Evolutionary conservation across 805 yeast genomes (phyloP).

Genomic region (Cyberlindnera subsufficiens): DNA sequence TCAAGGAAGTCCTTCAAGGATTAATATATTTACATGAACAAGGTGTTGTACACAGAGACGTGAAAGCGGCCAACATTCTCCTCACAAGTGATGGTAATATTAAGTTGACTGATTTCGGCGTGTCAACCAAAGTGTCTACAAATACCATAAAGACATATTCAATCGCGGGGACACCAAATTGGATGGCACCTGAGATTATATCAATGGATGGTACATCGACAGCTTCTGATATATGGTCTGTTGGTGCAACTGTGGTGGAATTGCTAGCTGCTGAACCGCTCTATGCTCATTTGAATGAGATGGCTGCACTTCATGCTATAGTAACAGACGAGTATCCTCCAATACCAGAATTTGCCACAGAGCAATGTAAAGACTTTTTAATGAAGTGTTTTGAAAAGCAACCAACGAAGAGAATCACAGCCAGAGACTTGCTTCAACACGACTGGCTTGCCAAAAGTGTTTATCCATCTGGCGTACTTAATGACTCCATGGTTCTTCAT

Average conservation of each 20-base stretch:
- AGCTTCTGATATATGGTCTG: slow-evolving; percentile 87
- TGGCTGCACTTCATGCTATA: slow-evolving; percentile 80
- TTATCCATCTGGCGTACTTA: background rate
- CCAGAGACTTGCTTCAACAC: slow-evolving; percentile 49
- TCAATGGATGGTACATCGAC: slow-evolving; percentile 79
- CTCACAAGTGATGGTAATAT: slow-evolving; percentile 61
- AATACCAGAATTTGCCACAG: slow-evolving; percentile 47
- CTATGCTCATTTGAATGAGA: slow-evolving; percentile 65
- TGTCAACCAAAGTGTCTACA: slow-evolving; percentile 63
- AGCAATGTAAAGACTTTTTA: slow-evolving; percentile 48
- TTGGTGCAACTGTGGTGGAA: slow-evolving; percentile 94
- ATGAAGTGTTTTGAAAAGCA: slow-evolving; percentile 67
- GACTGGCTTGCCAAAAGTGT: slow-evolving; percentile 43
- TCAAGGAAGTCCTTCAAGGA: slow-evolving; percentile 66
- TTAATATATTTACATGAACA: slow-evolving; percentile 57
- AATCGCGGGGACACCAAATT: slow-evolving; percentile 84
- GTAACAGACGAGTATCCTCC: slow-evolving; percentile 72
- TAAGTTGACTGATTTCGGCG: slow-evolving; percentile 71
- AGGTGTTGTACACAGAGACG: slow-evolving; percentile 67
- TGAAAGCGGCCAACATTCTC: slow-evolving; percentile 73
- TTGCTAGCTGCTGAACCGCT: slow-evolving; percentile 85
- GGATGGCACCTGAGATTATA: slow-evolving; percentile 99
- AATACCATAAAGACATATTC: slow-evolving; percentile 45
- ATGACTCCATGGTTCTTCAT: slow-evolving; percentile 5
- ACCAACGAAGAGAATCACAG: slow-evolving; percentile 52